Evolutionary conservation across 768 basidiomycete genomes (phyloP), one percentile per base, ranked within the genome.

Genomic region (Astraeus odoratus): DNA sequence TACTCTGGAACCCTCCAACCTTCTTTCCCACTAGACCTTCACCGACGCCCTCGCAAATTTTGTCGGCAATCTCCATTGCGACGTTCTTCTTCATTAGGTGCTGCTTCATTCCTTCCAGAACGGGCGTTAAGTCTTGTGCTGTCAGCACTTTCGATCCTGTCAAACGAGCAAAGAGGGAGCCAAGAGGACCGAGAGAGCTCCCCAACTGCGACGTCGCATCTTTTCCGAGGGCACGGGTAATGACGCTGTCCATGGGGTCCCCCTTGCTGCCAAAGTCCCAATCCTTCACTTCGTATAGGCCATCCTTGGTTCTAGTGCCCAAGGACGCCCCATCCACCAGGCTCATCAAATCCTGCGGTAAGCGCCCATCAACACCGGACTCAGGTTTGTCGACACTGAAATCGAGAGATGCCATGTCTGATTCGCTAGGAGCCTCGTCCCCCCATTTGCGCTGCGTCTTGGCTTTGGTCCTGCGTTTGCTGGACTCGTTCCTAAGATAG

Each of bases 31-130:
- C 76, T 25, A 99, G 73, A 34, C 77, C 79, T 57, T 90, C 81
- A 1, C 90, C 91, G n/a, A 99, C 92, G 5, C 87, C 81, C 60
- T 95, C 92, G 57, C 93, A 95, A 9, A 99, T 80, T 63, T 93
- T 91, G 50, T 94, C 91, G 10, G 94, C 75, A 51, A 98, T 97
- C 48, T 94, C 92, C 64, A 81, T 88, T 4, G 96, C 96, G 4
- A 99, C 96, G 57, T 99, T 99, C 73, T 98, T 98, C 68, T 86
- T 81, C 93, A 97, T 97, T 36, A 99, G 72, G 65, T 97, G 95
- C 49, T 94, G 90, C 63, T 95, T 93, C 93, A 98, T 98, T 15
- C 81, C 88, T 41, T 85, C 85, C 36, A 98, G 61, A 1, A 95
- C 87, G 7, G 95, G 95, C 53, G 78, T 78, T 43, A 98, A 64